Base-by-base conservation (phyloP, 768 basidiomycete species). In the Lentinula boryana region DNA sequence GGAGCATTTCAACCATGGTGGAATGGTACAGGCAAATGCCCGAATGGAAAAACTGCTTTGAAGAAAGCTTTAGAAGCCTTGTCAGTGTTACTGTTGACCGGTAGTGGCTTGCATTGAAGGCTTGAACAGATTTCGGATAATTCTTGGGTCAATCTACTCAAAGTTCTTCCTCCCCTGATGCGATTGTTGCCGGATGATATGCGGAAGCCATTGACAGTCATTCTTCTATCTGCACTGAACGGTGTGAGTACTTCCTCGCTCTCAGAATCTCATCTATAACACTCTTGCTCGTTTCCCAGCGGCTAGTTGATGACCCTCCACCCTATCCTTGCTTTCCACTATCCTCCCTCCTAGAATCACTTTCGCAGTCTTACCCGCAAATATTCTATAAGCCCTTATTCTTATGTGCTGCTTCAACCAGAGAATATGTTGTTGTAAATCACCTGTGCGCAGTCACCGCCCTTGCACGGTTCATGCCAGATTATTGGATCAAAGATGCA, bases 371-470 rank as follows among this genome's bases (percentile, higher is more conserved):
- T 15, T 79, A 82, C 60, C 89, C 88, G 0, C 84, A 80, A 55
- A 62, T 85, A 0, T 89, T 92, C 71, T 91, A 83, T 75, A 88
- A 85, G 67, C 86, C 87, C 0, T 71, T 92, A 7, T 89, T 91
- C 66, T 71, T 78, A 0, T 89, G 87, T 62, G 87, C 89, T 0
- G 83, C 83, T 2, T 84, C 87, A 0, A 76, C 78, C 46, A 87
- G 86, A 64, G 85, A 85, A 58, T 67, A 80, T n/a, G 76, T 80
- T 10, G 76, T 88, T 9, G 75, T 83, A 10, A 83, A 81, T 57
- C 82, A 89, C 62, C 78, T 90, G 0, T 79, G 82, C 49, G 75
- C 79, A 3, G 68, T 91, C 50, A 72, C 75, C 13, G 76, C 80
- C 1, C 64, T 88, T 58, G 75, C 82, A 4, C 78, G 75, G 33